These are phyloP conservation scores for Clarireedia homoeocarpa DNA, from an alignment of 2,329 filamentous ascomycete species.

Conservation along the genomic window DNA sequence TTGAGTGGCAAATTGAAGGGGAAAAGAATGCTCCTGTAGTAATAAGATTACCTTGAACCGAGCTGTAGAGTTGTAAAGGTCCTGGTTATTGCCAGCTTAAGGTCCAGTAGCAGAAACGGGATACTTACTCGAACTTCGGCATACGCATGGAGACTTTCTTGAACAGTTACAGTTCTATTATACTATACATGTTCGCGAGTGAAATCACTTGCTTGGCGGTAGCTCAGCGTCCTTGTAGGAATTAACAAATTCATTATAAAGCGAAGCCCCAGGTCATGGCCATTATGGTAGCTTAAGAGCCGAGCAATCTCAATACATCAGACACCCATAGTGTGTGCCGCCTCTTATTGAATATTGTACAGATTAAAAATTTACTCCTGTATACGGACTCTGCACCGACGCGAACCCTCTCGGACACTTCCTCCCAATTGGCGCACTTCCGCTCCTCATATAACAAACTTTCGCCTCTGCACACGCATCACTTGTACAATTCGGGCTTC, in stretches of 20 bases:
- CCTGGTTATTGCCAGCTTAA: constrained; percentile 32
- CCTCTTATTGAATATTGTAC: too few relatives aligned
- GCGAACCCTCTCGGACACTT: constrained; percentile 44
- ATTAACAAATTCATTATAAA: constrained; percentile 43
- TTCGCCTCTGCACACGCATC: constrained; percentile 44
- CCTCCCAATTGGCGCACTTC: constrained; percentile 42
- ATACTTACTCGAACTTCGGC: constrained; percentile 33
- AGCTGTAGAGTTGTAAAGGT: constrained; percentile 34
- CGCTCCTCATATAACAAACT: constrained; percentile 52
- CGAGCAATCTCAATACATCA: too few relatives aligned
- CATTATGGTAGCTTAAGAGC: too few relatives aligned
- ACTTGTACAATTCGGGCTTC: constrained; percentile 44
- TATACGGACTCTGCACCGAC: constrained; percentile 33
- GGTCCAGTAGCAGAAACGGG: background rate
- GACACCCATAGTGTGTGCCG: too few relatives aligned
- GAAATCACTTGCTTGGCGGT: constrained; percentile 23
- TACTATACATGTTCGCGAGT: too few relatives aligned
- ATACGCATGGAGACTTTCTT: constrained; percentile 39
- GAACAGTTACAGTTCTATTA: background rate
- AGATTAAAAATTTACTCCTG: constrained; percentile 28
- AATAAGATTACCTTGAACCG: too few relatives aligned
- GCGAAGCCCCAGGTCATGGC: too few relatives aligned
- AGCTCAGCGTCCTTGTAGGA: constrained; percentile 44
- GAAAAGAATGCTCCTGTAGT: too few relatives aligned
- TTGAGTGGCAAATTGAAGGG: too few relatives aligned